A percentile compares a stretch with the other conserved stretches of the same genome.
phyloP scores from a whole-genome alignment of 2,329 filamentous ascomycete genomes.

The Botrytis sinoallii region DNA sequence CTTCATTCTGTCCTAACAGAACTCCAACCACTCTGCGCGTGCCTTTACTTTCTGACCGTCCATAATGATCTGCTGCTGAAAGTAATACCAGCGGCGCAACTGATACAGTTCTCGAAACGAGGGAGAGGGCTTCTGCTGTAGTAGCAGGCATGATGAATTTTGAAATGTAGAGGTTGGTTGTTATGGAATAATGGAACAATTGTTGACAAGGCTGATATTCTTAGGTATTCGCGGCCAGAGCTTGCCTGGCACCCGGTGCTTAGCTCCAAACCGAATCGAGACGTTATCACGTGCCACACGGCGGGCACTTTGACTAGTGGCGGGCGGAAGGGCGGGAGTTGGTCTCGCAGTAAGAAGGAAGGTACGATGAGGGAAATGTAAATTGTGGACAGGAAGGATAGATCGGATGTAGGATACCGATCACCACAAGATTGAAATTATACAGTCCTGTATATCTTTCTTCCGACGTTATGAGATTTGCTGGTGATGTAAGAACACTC shows the following conservation, averaged over 20 bases:
- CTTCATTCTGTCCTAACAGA: constrained; percentile 90
- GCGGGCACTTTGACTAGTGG: not conserved
- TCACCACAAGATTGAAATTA: not conserved
- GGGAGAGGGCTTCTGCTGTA: constrained; percentile 91
- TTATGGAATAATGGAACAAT: constrained; percentile 13
- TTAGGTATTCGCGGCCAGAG: constrained; percentile 20
- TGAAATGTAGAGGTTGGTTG: constrained; percentile 22
- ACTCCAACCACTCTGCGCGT: constrained; percentile 89
- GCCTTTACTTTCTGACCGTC: constrained; percentile 78
- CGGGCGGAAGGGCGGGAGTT: constrained; percentile 3
- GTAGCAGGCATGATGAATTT: constrained; percentile 79
- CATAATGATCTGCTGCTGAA: constrained; percentile 97
- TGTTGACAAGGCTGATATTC: constrained; percentile 22
- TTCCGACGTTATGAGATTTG: not conserved
- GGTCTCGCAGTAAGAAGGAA: not conserved
- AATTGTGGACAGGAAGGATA: not conserved
- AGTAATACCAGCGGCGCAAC: constrained; percentile 97
- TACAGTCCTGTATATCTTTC: not conserved
- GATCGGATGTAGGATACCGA: not conserved
- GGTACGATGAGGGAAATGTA: not conserved
- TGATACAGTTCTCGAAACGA: constrained; percentile 92
- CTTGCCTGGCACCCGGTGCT: constrained; percentile 15
- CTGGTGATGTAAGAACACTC: not conserved
- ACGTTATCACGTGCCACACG: constrained; percentile 5
- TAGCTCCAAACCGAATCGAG: constrained; percentile 18